These are phyloP conservation scores for Blastocystis sp. DNA, from an alignment of 352 stramenopile species.

Conservation along the genomic window DNA sequence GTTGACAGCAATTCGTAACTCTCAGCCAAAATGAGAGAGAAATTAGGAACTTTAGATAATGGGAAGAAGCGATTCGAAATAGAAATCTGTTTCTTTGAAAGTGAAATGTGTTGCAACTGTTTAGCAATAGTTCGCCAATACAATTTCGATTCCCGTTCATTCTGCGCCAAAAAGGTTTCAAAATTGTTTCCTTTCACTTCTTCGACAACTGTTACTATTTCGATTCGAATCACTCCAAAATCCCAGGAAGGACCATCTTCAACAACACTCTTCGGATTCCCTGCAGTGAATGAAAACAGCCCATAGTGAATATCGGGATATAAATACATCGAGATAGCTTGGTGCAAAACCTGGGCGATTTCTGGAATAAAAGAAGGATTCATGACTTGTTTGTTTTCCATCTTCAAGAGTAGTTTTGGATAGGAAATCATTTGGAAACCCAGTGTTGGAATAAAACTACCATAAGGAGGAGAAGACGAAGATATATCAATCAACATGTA, in stretches of 20 bases:
- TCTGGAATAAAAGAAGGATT: conserved; percentile 54
- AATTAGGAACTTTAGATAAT: neutral
- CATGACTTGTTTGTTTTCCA: neutral
- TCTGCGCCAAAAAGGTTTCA: neutral
- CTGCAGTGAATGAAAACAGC: neutral
- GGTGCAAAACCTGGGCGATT: conserved; percentile 11
- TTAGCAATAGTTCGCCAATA: conserved; percentile 4
- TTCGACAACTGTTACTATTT: conserved; percentile 35
- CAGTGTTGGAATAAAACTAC: neutral
- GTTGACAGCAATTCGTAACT: conserved; percentile 4
- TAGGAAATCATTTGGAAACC: conserved; percentile 46
- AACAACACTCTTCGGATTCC: neutral
- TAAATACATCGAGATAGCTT: neutral
- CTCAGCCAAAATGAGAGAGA: conserved; percentile 33
- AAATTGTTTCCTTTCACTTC: conserved; percentile 22
- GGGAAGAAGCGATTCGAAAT: conserved; percentile 17
- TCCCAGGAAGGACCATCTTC: conserved; percentile 16
- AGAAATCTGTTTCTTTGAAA: conserved; percentile 20
- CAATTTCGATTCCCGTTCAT: neutral
- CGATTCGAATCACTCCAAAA: neutral
- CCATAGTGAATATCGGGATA: neutral
- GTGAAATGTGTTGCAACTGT: neutral
- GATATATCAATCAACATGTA: conserved; percentile 50
- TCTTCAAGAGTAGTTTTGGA: neutral
- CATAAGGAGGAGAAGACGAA: neutral